phyloP scores from a whole-genome alignment of 2,329 filamentous ascomycete genomes.

The Leptosphaerulina australis region DNA sequence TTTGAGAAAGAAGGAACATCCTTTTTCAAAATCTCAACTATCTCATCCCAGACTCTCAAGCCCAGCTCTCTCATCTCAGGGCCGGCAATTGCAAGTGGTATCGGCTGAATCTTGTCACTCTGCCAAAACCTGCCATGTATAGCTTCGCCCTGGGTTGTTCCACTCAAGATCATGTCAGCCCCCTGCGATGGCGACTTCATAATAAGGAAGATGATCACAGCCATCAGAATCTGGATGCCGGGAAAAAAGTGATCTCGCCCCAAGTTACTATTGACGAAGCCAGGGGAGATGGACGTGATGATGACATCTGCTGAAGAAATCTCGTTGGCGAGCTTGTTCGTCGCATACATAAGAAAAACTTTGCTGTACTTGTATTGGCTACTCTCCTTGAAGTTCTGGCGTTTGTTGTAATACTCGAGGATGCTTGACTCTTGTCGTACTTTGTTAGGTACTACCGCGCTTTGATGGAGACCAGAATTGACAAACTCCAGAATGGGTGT shows the following conservation, averaged over 20 bases:
- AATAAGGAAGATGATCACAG: constrained; percentile 29
- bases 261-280: constrained; percentile 38
- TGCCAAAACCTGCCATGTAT: constrained; percentile 47
- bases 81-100: constrained; percentile 38
- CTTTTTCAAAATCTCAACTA: constrained; percentile 39
- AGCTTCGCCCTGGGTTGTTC: constrained; percentile 41
- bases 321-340: constrained; percentile 35
- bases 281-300: constrained; percentile 47
- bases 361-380: constrained; percentile 44
- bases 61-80: constrained; percentile 40
- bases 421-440: constrained; percentile 30
- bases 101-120: constrained; percentile 40
- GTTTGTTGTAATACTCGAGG: constrained; percentile 40
- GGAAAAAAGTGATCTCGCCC: constrained; percentile 41
- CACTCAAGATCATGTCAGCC: constrained; percentile 43
- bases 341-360: constrained; percentile 45
- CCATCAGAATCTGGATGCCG: constrained; percentile 31
- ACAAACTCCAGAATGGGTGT: constrained; percentile 43
- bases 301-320: constrained; percentile 40
- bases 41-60: constrained; percentile 42
- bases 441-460: constrained; percentile 31
- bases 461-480: constrained; percentile 41
- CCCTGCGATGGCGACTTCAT: constrained; percentile 39
- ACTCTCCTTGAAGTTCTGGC: constrained; percentile 33
- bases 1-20: constrained; percentile 33